Conservation (phyloP, 495 filamentous ascomycete species). For the Aspergillus funiculosus region DNA sequence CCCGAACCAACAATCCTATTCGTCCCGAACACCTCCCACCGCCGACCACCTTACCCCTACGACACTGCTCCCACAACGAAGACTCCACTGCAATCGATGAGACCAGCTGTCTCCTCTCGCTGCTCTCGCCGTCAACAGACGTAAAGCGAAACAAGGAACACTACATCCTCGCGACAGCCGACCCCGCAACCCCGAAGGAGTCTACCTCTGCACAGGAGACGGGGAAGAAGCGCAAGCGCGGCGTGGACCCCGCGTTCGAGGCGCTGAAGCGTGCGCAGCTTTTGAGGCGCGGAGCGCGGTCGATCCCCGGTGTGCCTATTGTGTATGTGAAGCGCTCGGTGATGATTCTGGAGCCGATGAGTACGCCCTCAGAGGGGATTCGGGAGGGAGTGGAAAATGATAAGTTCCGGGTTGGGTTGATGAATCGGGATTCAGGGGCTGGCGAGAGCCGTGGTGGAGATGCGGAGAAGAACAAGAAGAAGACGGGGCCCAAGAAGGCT, state of each 20-base stretch:
- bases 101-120: conserved; percentile 67
- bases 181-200: conserved; percentile 28
- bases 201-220: conserved; percentile 24
- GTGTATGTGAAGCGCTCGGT: conserved; percentile 81
- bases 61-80: conserved; percentile 84
- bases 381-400: conserved; percentile 62
- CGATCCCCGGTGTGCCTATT: conserved; percentile 67
- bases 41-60: conserved; percentile 60
- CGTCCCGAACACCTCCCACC: conserved; percentile 41
- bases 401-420: conserved; percentile 71
- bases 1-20: conserved; percentile 39
- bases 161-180: conserved; percentile 76
- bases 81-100: conserved; percentile 70
- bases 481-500: conserved; percentile 56
- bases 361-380: conserved; percentile 52
- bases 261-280: conserved; percentile 29
- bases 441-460: conserved; percentile 40
- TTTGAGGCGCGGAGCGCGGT: conserved; percentile 32
- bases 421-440: conserved; percentile 44
- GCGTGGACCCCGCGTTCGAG: conserved; percentile 13
- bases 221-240: conserved; percentile 32
- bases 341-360: conserved; percentile 89
- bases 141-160: conserved; percentile 72
- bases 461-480: conserved; percentile 32
- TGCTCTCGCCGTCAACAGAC: conserved; percentile 65